Percentiles rank a stretch among this genome's conserved stretches.
These are phyloP conservation scores for Mycena citricolor DNA, from an alignment of 1,284 basidiomycete species.

Conservation along the genomic window DNA sequence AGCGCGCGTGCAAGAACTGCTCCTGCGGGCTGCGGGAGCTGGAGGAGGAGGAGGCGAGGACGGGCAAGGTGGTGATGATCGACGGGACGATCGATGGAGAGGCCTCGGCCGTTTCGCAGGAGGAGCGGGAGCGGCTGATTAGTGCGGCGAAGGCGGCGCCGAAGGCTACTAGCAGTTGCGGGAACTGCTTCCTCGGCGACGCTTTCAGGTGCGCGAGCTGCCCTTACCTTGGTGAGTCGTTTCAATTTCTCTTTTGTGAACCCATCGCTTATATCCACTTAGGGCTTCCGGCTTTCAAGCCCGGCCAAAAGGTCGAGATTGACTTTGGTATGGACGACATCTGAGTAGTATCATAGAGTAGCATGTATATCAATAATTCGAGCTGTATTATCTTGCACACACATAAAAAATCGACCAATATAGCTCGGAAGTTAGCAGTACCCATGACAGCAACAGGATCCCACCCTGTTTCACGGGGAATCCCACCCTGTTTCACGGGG, in stretches of 20 bases:
- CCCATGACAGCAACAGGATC: background rate
- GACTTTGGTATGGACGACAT: constrained; percentile 86
- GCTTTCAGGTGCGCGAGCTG: constrained; percentile 96
- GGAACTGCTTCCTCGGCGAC: constrained; percentile 97
- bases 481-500: background rate
- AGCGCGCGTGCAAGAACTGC: constrained; percentile 93
- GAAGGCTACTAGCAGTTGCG: constrained; percentile 93
- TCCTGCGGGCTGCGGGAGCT: constrained; percentile 92
- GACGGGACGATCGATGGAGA: constrained; percentile 58
- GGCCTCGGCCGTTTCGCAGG: constrained; percentile 62
- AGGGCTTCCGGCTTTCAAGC: constrained; percentile 97
- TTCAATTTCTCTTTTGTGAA: constrained; percentile 6
- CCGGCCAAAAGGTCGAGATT: constrained; percentile 95
- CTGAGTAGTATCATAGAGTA: constrained; percentile 32
- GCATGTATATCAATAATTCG: constrained; percentile 1
- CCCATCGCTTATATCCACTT: constrained; percentile 12
- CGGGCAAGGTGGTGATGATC: constrained; percentile 64
- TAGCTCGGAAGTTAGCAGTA: background rate
- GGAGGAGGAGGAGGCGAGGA: constrained; percentile 73
- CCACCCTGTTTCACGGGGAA: background rate
- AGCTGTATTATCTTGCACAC: constrained; percentile 2
- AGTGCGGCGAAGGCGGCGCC: constrained; percentile 65
- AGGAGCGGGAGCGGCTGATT: constrained; percentile 63
- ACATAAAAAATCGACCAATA: constrained; percentile 1
- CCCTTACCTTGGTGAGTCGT: constrained; percentile 85